These are phyloP conservation scores for Urostyla sp. DNA, from an alignment of 73 alveolate species.

Conservation along the genomic window DNA sequence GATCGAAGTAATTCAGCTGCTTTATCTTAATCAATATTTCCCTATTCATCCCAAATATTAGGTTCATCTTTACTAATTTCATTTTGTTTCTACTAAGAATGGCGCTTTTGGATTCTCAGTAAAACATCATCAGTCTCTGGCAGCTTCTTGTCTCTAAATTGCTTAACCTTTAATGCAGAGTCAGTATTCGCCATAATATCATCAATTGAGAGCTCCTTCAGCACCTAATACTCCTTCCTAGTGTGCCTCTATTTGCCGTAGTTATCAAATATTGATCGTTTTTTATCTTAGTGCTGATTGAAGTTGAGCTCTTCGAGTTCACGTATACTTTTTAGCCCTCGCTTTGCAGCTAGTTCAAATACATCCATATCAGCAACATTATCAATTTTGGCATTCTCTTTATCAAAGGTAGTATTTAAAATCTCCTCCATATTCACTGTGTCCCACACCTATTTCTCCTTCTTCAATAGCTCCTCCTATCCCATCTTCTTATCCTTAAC, in stretches of 20 bases:
- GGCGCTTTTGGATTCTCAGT: conserved; percentile 12
- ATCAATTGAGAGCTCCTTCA: not conserved
- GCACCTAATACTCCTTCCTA: conserved; percentile 18
- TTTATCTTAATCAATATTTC: not conserved
- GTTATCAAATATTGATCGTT: not conserved
- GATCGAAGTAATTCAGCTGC: conserved; percentile 5
- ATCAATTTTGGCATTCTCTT: not conserved
- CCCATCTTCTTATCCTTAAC: not conserved
- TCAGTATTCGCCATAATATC: not conserved
- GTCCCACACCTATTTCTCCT: not conserved
- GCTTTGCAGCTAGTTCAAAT: conserved; percentile 1
- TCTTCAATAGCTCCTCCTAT: not conserved
- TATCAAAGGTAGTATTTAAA: not conserved
- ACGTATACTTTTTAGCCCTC: not conserved
- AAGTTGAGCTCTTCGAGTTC: no score
- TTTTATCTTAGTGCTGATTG: not conserved
- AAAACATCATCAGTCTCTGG: not conserved
- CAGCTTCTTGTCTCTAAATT: not conserved
- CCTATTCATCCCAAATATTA: not conserved
- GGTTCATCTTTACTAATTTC: not conserved
- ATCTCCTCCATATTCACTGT: conserved; percentile 8
- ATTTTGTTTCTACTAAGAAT: not conserved
- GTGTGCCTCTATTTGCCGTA: not conserved
- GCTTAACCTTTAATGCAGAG: not conserved
- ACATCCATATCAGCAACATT: conserved; percentile 16